Evolutionary conservation across 192 early-diverging fungal genomes (phyloP), one percentile per base, ranked within the genome.

Genomic region (Globomyces pollinis-pini): DNA sequence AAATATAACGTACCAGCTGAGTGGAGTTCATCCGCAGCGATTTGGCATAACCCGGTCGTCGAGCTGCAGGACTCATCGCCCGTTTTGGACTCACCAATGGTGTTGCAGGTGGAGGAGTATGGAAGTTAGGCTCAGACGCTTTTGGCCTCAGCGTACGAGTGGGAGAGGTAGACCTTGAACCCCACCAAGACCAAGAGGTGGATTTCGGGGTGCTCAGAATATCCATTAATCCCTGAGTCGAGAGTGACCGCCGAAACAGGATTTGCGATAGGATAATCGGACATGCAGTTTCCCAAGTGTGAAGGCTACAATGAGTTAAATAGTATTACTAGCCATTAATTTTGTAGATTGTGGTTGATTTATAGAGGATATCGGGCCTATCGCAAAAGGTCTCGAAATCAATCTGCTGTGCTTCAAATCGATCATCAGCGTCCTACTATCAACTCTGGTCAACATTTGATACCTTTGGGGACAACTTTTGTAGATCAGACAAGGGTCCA

Each of bases 11-110:
- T 56, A 78, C 72, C 36, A 99, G 71, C 64, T 99, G 96, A 29
- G 90, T 92, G 2, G 90, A 93, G 0, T 90, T 94, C 55, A 99
- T 71, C 13, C 94, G 80, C 35, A 99, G 69, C 0, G 89, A 86
- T 71, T 99, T 99, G 31, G 89, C 89, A 51, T 89, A 93, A 35
- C 76, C 47, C 7, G 20, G 47, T 11, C 23, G 18, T 9, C 20
- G 38, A 57, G 21, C 29, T 6, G 23, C 54, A 15, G 58, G 20
- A 57, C 36, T 60, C 7, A 16, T 18, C 20, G 41, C 20, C 41
- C 13, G 13, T 18, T 18, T 30, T 43, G 34, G 52, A 33, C 61
- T 63, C 13, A 64, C 18, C 9, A n/a, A 9, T 42, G 12, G 63
- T 18, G 61, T 7, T 0, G 63, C 11, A 2, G 21, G 18, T 38